These are phyloP conservation scores for Trametes meyenii DNA, from an alignment of 768 basidiomycete genomes.

Conservation along the genomic window DNA sequence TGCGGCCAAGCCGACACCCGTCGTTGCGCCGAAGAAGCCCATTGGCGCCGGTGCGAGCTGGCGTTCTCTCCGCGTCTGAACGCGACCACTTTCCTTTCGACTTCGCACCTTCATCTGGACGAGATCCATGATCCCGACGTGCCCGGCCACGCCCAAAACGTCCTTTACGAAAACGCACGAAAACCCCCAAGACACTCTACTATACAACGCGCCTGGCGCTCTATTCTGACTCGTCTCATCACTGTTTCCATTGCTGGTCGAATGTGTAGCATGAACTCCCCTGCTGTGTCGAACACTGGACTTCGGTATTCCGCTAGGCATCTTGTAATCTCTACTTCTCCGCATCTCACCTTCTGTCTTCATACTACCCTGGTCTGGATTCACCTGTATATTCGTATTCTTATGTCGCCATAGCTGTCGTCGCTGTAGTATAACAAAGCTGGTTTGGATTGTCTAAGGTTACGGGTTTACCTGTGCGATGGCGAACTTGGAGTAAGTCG, in stretches of 20 bases:
- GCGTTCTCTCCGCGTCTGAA: conserved; percentile 57
- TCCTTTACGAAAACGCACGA: conserved; percentile 26
- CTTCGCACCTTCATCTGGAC: conserved; percentile 23
- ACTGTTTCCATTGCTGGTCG: conserved; percentile 28
- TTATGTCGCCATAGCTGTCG: conserved; percentile 23
- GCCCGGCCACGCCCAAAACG: conserved; percentile 23
- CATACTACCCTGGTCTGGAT: conserved; percentile 22
- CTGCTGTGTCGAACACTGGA: conserved; percentile 30
- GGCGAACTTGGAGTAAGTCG: too few species aligned
- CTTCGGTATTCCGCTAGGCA: conserved; percentile 30
- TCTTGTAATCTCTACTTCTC: conserved; percentile 29
- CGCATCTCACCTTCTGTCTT: conserved; percentile 24
- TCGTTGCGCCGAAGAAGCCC: conserved; percentile 33
- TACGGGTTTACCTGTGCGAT: background rate
- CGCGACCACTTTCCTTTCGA: conserved; percentile 20
- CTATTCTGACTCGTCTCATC: conserved; percentile 19
- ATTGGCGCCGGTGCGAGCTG: conserved; percentile 45
- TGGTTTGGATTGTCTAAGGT: conserved; percentile 25
- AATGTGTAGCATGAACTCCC: conserved; percentile 32
- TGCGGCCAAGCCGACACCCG: conserved; percentile 31
- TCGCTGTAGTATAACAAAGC: conserved; percentile 30
- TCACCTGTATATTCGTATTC: conserved; percentile 27
- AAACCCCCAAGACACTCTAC: conserved; percentile 19
- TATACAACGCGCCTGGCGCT: conserved; percentile 20
- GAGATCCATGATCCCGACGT: conserved; percentile 26